phyloP scores from a whole-genome alignment of 805 yeast genomes.

The Blastobotrys attinorum region DNA sequence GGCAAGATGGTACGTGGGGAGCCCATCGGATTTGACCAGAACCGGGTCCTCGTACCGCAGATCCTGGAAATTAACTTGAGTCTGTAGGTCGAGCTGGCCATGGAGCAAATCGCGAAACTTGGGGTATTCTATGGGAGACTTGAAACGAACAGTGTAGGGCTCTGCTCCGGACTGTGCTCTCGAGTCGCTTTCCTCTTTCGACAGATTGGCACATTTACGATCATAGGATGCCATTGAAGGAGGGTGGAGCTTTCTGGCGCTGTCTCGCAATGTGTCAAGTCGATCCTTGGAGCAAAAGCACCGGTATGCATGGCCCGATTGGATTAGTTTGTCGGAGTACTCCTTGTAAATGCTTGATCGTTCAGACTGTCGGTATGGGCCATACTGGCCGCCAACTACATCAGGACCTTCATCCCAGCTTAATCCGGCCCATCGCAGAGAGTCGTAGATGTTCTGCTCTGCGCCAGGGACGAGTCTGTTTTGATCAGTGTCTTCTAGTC shows the following conservation, averaged over 20 bases:
- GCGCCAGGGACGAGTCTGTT: slow-evolving; percentile 73
- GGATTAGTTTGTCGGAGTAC: slow-evolving; percentile 50
- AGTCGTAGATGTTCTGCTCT: slow-evolving; percentile 67
- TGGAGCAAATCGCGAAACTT: slow-evolving; percentile 66
- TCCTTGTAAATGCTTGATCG: slow-evolving; percentile 57
- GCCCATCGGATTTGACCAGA: slow-evolving; percentile 81
- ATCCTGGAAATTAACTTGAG: slow-evolving; percentile 64
- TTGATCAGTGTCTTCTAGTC: slow-evolving; percentile 92
- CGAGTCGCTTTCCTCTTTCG: slow-evolving; percentile 34
- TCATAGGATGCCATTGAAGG: slow-evolving; percentile 93
- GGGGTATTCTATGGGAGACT: slow-evolving; percentile 66
- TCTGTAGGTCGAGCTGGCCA: slow-evolving; percentile 68
- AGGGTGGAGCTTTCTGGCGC: slow-evolving; percentile 69
- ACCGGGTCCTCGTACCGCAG: slow-evolving; percentile 84
- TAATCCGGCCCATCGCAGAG: slow-evolving; percentile 71
- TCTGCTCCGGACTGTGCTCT: slow-evolving; percentile 27
- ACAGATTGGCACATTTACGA: slow-evolving; percentile 55
- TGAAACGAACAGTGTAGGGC: slow-evolving; percentile 57
- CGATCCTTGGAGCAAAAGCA: slow-evolving; percentile 84
- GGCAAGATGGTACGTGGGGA: slow-evolving; percentile 96
- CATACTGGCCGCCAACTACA: slow-evolving; percentile 47
- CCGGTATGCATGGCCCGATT: slow-evolving; percentile 67
- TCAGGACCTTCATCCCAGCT: slow-evolving; percentile 76
- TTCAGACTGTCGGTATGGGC: slow-evolving; percentile 83
- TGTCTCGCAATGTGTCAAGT: slow-evolving; percentile 53